Evolutionary conservation across 805 yeast genomes (phyloP).

Genomic region (Ogataea sp.): DNA sequence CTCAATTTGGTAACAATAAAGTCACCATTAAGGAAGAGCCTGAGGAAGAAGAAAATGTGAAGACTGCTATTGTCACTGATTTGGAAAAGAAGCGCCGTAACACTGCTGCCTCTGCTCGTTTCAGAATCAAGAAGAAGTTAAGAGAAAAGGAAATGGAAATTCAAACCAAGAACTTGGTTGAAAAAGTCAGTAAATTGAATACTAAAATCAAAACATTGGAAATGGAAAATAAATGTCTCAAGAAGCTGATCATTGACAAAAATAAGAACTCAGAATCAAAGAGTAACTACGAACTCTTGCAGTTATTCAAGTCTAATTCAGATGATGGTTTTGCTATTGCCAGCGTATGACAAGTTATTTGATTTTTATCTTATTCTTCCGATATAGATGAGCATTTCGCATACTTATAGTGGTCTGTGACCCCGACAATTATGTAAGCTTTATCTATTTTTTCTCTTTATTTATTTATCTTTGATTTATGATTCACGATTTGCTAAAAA

Average conservation of each 20-base stretch:
- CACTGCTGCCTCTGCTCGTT: conserved; percentile 60
- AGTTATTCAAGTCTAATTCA: conserved; percentile 1
- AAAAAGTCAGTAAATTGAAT: conserved; percentile 36
- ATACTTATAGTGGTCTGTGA: no score
- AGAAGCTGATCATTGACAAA: conserved; percentile 44
- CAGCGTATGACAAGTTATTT: background rate
- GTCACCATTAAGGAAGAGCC: no score
- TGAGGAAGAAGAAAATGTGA: no score
- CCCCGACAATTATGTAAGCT: no score
- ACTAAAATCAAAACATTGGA: conserved; percentile 43
- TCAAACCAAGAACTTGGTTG: conserved; percentile 33
- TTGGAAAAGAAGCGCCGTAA: conserved; percentile 47
- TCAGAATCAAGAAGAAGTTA: conserved; percentile 52
- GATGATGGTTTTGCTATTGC: conserved; percentile 3
- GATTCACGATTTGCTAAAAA: no score
- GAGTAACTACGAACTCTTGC: conserved; percentile 5
- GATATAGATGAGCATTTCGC: no score
- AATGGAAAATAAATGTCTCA: conserved; percentile 53
- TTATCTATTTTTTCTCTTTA: no score
- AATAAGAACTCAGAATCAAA: conserved; percentile 10
- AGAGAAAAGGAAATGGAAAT: conserved; percentile 53
- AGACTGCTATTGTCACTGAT: background rate
- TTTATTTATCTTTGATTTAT: no score
- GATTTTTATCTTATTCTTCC: background rate
- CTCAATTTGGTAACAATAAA: no score